Evolutionary conservation across 345 rosid genomes (phyloP).

Genomic region (Mangifera indica): DNA sequence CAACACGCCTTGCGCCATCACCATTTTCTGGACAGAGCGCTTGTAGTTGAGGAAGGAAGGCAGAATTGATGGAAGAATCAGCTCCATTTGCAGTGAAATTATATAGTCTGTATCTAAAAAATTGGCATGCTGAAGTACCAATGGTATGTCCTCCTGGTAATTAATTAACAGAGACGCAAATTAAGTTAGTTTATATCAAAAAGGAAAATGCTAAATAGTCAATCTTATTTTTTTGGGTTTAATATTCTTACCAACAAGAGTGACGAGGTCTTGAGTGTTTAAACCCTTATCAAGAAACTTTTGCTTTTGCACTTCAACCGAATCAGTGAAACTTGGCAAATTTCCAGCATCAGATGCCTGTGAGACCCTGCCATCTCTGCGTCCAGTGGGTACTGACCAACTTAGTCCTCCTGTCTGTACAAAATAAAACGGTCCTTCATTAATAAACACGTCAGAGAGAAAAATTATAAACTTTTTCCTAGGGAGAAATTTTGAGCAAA

Average conservation of each 20-base stretch:
- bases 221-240: too few relatives aligned
- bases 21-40: constrained; percentile 47
- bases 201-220: too few relatives aligned
- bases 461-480: too few relatives aligned
- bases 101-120: constrained; percentile 43
- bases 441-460: too few relatives aligned
- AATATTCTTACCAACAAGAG: constrained; percentile 55
- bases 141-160: constrained; percentile 53
- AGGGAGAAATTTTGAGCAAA: too few relatives aligned
- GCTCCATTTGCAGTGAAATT: constrained; percentile 34
- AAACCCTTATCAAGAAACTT: constrained; percentile 37
- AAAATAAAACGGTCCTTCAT: too few relatives aligned
- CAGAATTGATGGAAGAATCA: constrained; percentile 40
- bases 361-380: constrained; percentile 49
- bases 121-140: constrained; percentile 50
- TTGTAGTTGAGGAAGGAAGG: constrained; percentile 38
- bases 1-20: constrained; percentile 38
- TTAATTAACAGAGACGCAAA: too few relatives aligned
- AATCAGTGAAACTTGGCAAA: constrained; percentile 34
- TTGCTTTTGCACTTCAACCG: constrained; percentile 31
- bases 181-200: too few relatives aligned
- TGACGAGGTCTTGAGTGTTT: constrained; percentile 44
- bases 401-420: too few relatives aligned
- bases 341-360: constrained; percentile 29
- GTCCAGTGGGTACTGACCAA: constrained; percentile 55